Evolutionary conservation across 1,139 yeast genomes (phyloP).

Genomic region (Zygoascus meyerae): DNA sequence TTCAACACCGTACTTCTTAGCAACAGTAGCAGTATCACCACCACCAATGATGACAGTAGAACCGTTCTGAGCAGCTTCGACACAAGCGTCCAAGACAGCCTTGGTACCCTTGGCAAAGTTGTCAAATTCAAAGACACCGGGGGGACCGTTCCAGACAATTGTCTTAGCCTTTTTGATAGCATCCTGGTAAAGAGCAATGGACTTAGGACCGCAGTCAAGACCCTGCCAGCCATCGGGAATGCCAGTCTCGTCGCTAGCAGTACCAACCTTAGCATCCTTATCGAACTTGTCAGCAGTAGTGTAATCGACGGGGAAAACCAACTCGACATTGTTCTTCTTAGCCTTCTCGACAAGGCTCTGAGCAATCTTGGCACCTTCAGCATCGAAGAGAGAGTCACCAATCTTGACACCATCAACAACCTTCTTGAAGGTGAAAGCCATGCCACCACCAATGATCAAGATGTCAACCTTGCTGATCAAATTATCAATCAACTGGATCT

Average conservation of each 20-base stretch:
- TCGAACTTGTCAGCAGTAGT: slow-evolving; percentile 90
- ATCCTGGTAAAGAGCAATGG: slow-evolving; percentile 65
- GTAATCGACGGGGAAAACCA: slow-evolving; percentile 89
- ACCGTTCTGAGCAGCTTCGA: slow-evolving; percentile 77
- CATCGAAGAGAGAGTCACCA: slow-evolving; percentile 86
- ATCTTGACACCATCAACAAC: slow-evolving; percentile 73
- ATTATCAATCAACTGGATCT: slow-evolving; percentile 95
- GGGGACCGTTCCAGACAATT: slow-evolving; percentile 98
- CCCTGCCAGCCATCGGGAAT: slow-evolving; percentile 94
- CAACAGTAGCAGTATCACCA: slow-evolving; percentile 99
- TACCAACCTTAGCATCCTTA: slow-evolving; percentile 77
- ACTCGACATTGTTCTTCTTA: slow-evolving; percentile 84
- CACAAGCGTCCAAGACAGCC: slow-evolving; percentile 79
- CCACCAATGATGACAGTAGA: slow-evolving; percentile 97
- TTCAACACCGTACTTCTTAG: slow-evolving; percentile 93
- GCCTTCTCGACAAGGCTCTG: slow-evolving; percentile 88
- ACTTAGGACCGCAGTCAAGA: slow-evolving; percentile 87
- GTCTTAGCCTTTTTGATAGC: slow-evolving; percentile 91
- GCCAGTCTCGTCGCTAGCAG: slow-evolving; percentile 81
- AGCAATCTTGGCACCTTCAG: slow-evolving; percentile 89
- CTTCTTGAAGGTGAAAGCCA: slow-evolving; percentile 98
- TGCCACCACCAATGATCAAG: slow-evolving; percentile 96
- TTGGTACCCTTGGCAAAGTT: slow-evolving; percentile 86
- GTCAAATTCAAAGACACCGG: slow-evolving; percentile 97
- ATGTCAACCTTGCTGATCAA: slow-evolving; percentile 89